Percentiles rank a stretch among this genome's conserved stretches.
Evolutionary conservation across 2,329 filamentous ascomycete species (phyloP).

Genomic region (Monosporascus sp.): DNA sequence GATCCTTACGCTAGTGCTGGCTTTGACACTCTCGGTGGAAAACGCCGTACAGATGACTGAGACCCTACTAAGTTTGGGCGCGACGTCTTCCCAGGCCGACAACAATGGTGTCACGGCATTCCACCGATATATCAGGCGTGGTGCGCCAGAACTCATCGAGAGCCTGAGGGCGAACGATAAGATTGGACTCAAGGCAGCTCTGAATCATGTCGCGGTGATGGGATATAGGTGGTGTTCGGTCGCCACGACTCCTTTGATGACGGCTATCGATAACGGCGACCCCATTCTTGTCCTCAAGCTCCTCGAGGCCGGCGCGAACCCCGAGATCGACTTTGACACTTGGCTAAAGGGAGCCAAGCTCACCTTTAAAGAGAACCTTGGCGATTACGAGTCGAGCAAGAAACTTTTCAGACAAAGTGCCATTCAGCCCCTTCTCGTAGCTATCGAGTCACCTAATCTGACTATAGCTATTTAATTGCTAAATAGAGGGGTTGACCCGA

Average conservation of each 20-base stretch:
- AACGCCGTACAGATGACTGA: slow-evolving; percentile 60
- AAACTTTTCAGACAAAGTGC: slow-evolving; percentile 36
- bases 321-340: slow-evolving; percentile 55
- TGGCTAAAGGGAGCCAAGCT: slow-evolving; percentile 56
- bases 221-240: slow-evolving; percentile 27
- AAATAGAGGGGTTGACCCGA: slow-evolving; percentile 58
- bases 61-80: slow-evolving; percentile 63
- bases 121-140: slow-evolving; percentile 54
- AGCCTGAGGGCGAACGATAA: slow-evolving; percentile 50
- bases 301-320: slow-evolving; percentile 56
- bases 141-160: slow-evolving; percentile 43
- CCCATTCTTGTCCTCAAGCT: slow-evolving; percentile 51
- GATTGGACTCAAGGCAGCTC: slow-evolving; percentile 53
- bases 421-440: slow-evolving; percentile 63
- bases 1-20: slow-evolving; percentile 66
- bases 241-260: slow-evolving; percentile 47
- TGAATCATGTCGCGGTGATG: slow-evolving; percentile 57
- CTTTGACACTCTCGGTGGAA: slow-evolving; percentile 56
- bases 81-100: slow-evolving; percentile 69
- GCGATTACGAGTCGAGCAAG: slow-evolving; percentile 41
- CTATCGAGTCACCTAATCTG: slow-evolving; percentile 43
- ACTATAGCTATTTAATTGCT: slow-evolving; percentile 54
- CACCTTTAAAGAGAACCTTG: slow-evolving; percentile 30
- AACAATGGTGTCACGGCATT: slow-evolving; percentile 58
- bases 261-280: slow-evolving; percentile 52